phyloP scores from a whole-genome alignment of 1,284 basidiomycete species.

The Naganishia sp. region DNA sequence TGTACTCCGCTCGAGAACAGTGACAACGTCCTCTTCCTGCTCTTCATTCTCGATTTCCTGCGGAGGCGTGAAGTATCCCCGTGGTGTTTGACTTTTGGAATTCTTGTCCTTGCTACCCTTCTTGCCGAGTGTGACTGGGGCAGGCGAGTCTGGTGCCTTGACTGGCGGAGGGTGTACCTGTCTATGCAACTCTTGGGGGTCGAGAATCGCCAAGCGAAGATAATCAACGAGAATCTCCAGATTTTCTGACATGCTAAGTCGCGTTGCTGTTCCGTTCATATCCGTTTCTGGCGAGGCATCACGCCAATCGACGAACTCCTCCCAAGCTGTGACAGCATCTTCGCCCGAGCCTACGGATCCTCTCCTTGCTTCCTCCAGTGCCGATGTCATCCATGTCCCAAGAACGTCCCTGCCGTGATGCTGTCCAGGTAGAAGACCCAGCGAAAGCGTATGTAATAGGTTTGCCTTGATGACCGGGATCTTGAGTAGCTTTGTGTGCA shows the following conservation, averaged over 20 bases:
- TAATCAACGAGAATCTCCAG: constrained; percentile 50
- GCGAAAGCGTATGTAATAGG: constrained; percentile 61
- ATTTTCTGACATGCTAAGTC: constrained; percentile 48
- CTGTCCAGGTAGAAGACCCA: constrained; percentile 56
- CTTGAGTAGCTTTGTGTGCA: constrained; percentile 70
- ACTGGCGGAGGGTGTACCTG: constrained; percentile 66
- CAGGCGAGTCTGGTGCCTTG: constrained; percentile 17
- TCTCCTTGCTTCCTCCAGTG: constrained; percentile 49
- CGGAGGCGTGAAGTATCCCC: constrained; percentile 21
- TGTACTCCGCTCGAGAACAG: constrained; percentile 8
- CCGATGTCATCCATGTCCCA: constrained; percentile 69
- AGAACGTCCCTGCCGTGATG: constrained; percentile 69
- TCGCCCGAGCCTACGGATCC: constrained; percentile 38
- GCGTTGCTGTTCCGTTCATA: constrained; percentile 18
- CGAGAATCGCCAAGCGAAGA: constrained; percentile 59
- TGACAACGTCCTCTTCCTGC: constrained; percentile 17
- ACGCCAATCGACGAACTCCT: constrained; percentile 36
- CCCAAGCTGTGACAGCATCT: constrained; percentile 43
- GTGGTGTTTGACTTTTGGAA: constrained; percentile 12
- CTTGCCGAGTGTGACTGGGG: constrained; percentile 10
- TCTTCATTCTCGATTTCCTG: constrained; percentile 10
- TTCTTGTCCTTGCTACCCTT: constrained; percentile 24
- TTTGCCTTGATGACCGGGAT: constrained; percentile 61
- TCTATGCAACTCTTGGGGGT: constrained; percentile 66
- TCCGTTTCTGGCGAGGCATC: neutral